Conservation (phyloP, 345 rosid genomes). For the Ceriops decandra region DNA sequence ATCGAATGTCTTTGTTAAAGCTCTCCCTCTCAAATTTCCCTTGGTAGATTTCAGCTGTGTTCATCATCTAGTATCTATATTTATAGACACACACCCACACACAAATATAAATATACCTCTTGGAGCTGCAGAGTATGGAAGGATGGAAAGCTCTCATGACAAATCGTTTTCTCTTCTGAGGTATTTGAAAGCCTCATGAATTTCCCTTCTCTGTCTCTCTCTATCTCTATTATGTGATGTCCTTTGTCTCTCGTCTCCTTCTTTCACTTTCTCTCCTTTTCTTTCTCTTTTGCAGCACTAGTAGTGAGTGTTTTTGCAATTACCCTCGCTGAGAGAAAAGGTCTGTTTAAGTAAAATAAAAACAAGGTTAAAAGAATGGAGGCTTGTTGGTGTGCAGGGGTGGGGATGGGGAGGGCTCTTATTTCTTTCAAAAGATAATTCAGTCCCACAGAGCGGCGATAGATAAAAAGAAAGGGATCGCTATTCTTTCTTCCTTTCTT, state of each 20-base stretch:
- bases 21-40: background rate
- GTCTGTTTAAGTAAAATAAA: conserved; percentile 13
- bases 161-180: conserved; percentile 55
- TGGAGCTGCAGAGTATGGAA: conserved; percentile 50
- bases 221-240: conserved; percentile 12
- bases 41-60: conserved; percentile 23
- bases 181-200: conserved; percentile 41
- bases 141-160: conserved; percentile 45
- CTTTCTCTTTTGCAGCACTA: conserved; percentile 29
- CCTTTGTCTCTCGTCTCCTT: conserved; percentile 34
- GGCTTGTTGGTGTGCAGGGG: background rate
- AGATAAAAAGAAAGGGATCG: background rate
- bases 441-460: conserved; percentile 27
- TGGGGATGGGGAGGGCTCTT: conserved; percentile 8
- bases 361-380: conserved; percentile 8
- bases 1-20: conserved; percentile 14
- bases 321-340: conserved; percentile 9
- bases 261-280: conserved; percentile 37
- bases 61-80: conserved; percentile 5
- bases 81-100: background rate
- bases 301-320: conserved; percentile 18
- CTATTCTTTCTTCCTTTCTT: conserved; percentile 28
- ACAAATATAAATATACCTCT: conserved; percentile 24
- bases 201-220: conserved; percentile 17
- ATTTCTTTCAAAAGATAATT: conserved; percentile 23